phyloP scores from a whole-genome alignment of 208 protist species.

The Jaenimonas drosophilae region DNA sequence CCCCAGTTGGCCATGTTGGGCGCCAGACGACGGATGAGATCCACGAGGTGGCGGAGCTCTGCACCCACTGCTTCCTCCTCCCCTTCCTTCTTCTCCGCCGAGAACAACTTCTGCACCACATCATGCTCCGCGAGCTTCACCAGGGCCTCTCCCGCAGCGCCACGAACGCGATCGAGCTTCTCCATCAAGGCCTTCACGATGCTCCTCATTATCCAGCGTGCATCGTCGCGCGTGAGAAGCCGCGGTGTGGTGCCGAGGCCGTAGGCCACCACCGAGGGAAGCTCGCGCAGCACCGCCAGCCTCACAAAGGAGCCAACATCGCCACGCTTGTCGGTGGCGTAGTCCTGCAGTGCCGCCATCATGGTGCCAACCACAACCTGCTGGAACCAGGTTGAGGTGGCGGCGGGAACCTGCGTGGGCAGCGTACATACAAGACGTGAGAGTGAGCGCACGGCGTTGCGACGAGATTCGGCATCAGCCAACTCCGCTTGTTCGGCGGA shows the following conservation, averaged over 20 bases:
- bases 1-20: constrained; percentile 8
- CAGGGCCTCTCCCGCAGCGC: constrained; percentile 31
- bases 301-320: constrained; percentile 97
- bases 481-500: not conserved
- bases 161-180: constrained; percentile 90
- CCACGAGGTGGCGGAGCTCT: not conserved
- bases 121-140: constrained; percentile 6
- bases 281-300: constrained; percentile 65
- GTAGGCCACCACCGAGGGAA: constrained; percentile 42
- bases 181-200: constrained; percentile 80
- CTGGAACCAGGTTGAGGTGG: constrained; percentile 17
- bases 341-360: constrained; percentile 79
- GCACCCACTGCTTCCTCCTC: not conserved
- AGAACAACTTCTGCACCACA: constrained; percentile 1
- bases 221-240: not conserved
- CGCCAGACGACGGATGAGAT: not conserved
- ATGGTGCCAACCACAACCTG: constrained; percentile 36
- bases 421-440: constrained; percentile 19
- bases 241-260: constrained; percentile 5
- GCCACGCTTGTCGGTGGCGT: constrained; percentile 92
- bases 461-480: constrained; percentile 84
- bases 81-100: not conserved
- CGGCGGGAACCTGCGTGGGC: constrained; percentile 5
- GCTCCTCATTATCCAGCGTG: constrained; percentile 22
- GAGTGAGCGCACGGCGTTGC: constrained; percentile 82